Base-by-base conservation (phyloP, 768 basidiomycete genomes). In the Trametes villosa region DNA sequence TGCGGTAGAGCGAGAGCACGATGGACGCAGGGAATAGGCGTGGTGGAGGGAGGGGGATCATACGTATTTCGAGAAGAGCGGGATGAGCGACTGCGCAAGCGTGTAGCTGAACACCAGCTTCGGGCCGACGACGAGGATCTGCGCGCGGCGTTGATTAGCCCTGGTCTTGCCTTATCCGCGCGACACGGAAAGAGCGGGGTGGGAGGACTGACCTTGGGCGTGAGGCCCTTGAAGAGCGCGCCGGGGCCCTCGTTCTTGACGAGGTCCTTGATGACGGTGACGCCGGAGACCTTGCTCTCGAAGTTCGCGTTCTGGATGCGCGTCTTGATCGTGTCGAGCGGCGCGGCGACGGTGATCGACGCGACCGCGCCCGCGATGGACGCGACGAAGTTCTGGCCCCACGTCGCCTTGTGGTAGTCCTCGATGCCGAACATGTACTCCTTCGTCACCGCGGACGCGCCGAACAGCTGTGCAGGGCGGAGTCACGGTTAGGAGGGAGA, bases 221-320 rank as follows among this genome's bases (percentile, higher is more conserved):
- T 98, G 64, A 98, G 79, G 18, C 96, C 96, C 80, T 99, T 98
- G 84, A 98, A 97, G 76, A 98, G 90, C 18, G 92, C 94, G 0
- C 76, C 71, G 0, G 81, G 63, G 22, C 96, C 96, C 76, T 99
- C 96, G 59, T 93, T 86, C 73, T 86, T 87, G 67, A 98, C 72
- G 60, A 98, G 82, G 27, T 97, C 96, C 71, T 83, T 86, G 59
- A 98, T 77, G 46, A 98, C 91, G 0, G 86, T 87, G 64, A 89
- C 62, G 4, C 96, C 96, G 48, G 81, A 79, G 13, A 91, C 89
- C 69, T 92, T 92, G 53, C 79, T 81, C 75, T 94, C 92, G 71
- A 98, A 99, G 80, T 97, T 96, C 59, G 96, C 96, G 74, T 98
- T 97, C 74, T 99, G 96, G 62, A 99, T 97, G 27, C 96, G 92